Conservation (phyloP, 345 rosid genomes). For the Hibiscus tridactylites region DNA sequence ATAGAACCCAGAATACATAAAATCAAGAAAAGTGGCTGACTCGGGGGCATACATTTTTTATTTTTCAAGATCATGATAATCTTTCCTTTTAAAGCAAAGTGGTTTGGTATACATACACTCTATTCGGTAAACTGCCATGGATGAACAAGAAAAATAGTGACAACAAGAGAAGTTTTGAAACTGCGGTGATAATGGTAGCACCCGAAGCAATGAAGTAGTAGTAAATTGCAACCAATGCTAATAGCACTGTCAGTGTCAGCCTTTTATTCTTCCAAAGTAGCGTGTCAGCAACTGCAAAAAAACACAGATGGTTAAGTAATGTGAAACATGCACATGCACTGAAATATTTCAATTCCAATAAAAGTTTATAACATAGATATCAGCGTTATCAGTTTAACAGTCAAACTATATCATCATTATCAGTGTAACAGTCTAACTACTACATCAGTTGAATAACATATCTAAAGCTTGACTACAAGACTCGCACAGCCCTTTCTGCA, state of each 20-base stretch:
- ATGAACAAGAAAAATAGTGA: slow-evolving; percentile 52
- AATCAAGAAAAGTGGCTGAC: neutral
- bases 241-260: slow-evolving; percentile 41
- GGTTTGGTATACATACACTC: slow-evolving; percentile 39
- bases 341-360: neutral
- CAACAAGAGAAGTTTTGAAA: slow-evolving; percentile 59
- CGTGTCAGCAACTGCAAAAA: slow-evolving; percentile 74
- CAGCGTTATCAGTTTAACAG: neutral
- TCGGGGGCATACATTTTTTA: too few relatives aligned
- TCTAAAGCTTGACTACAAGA: neutral
- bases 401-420: neutral
- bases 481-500: neutral
- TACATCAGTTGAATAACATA: neutral
- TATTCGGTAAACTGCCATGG: slow-evolving; percentile 77
- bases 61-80: too few relatives aligned
- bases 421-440: neutral
- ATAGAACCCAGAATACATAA: neutral
- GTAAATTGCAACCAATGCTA: slow-evolving; percentile 51
- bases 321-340: neutral
- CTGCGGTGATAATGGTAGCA: slow-evolving; percentile 45
- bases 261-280: slow-evolving; percentile 83
- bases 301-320: slow-evolving; percentile 6
- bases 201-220: slow-evolving; percentile 62
- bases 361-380: neutral
- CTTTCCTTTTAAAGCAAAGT: neutral